phyloP scores from a whole-genome alignment of 805 yeast species.

The Barnettozyma botsteinii region DNA sequence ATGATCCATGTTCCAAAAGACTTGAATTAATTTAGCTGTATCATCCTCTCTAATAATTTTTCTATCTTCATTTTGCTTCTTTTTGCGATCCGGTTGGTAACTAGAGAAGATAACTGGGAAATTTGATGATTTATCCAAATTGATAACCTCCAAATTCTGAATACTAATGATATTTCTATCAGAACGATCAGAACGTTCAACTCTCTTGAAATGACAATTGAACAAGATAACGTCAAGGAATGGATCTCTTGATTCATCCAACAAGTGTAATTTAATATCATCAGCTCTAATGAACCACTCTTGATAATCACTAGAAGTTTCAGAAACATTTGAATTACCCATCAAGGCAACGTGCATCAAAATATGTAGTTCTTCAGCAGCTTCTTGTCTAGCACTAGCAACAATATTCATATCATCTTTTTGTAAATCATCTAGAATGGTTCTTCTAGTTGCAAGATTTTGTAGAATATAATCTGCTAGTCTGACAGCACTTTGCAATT shows the following conservation, averaged over 20 bases:
- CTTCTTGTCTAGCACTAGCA: conserved; percentile 31
- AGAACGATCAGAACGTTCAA: conserved; percentile 61
- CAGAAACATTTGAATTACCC: conserved; percentile 25
- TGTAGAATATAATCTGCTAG: conserved; percentile 37
- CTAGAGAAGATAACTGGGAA: conserved; percentile 73
- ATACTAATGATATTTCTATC: conserved; percentile 57
- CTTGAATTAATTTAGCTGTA: conserved; percentile 32
- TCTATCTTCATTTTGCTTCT: conserved; percentile 7
- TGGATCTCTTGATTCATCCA: conserved; percentile 54
- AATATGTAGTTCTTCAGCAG: conserved; percentile 37
- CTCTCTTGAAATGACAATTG: conserved; percentile 51
- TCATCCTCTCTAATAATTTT: conserved; percentile 11
- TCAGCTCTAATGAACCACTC: conserved; percentile 66
- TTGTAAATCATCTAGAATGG: conserved; percentile 43
- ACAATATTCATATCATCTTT: conserved; percentile 38
- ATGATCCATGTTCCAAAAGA: conserved; percentile 72
- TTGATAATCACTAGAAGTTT: conserved; percentile 33
- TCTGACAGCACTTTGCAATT: conserved; percentile 43
- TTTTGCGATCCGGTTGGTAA: conserved; percentile 20
- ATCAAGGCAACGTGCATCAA: conserved; percentile 39
- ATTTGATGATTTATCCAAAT: conserved; percentile 47
- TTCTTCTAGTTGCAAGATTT: conserved; percentile 45
- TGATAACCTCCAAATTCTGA: conserved; percentile 61
- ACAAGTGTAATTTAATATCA: conserved; percentile 64
- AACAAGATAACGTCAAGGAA: conserved; percentile 68